Base-by-base conservation (phyloP, 2,329 filamentous ascomycete genomes). In the Scorias spongiosa region DNA sequence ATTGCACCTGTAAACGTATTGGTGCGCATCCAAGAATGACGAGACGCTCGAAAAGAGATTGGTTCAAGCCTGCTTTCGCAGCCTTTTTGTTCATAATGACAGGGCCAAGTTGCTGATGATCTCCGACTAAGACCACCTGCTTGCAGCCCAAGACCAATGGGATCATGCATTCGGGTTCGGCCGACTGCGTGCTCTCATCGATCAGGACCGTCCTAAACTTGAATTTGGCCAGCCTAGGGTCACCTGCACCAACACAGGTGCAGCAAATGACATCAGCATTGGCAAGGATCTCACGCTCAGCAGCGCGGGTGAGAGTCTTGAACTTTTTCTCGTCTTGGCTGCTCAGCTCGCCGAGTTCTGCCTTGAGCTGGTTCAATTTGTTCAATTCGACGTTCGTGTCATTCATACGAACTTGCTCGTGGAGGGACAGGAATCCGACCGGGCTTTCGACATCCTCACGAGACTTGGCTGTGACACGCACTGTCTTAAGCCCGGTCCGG, bases 41-140 rank as follows among this genome's bases (percentile, higher is more conserved):
- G 42, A 98, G 74, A 56, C 91, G 86, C 67, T 98, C 91, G 58
- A 98, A 98, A 9, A 98, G 72, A n/a, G 89, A 96, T 64, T 96
- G 91, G 65, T 96, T 95, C 12, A 98, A 72, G 48, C 91, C 91
- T 44, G 91, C 91, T 66, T 96, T 96, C 48, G 91, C 91, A 11
- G 91, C 91, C 66, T 96, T 96, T 74, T 98, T 98, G 74, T 98
- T 98, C 89, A 98, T 98, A 60, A 98, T 96, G 56, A 98, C 91
- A 1, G 91, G 91, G 0, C 91, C 91, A 51, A 98, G 77, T 63
- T 98, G 91, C 64, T 96, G 93, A 65, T 98, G 91, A 59, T 98
- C 91, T 59, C 91, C 91, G 37, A 98, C 91, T 30, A 98, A 75
- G n/a, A 98, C 91, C 41, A 95, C 87, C 63, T 98, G 91, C 68